Percentiles rank a stretch among this genome's conserved stretches.
phyloP scores from a whole-genome alignment of 257 asterid species.

The Gentiana macrophylla region DNA sequence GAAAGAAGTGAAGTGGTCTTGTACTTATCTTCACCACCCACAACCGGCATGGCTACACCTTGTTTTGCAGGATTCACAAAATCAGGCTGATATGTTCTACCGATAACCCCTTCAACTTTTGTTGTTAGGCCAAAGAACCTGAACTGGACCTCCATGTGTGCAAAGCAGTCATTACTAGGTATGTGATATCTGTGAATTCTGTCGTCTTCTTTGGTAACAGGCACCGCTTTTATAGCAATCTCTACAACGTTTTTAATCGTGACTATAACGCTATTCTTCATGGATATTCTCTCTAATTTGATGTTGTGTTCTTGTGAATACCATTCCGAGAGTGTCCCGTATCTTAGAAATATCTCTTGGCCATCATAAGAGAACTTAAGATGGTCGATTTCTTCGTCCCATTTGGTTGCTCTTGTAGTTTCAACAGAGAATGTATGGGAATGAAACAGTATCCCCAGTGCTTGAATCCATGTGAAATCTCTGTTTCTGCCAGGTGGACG shows the following conservation, averaged over 20 bases:
- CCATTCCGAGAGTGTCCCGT: constrained; percentile 4
- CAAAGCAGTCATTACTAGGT: constrained; percentile 13
- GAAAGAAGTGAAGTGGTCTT: constrained; percentile 6
- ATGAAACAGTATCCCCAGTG: constrained; percentile 9
- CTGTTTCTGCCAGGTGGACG: not conserved
- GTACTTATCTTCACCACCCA: constrained; percentile 13
- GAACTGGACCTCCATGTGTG: constrained; percentile 4
- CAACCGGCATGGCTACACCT: constrained; percentile 9
- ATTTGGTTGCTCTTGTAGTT: not conserved
- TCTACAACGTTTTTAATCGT: constrained; percentile 6
- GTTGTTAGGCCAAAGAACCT: constrained; percentile 7
- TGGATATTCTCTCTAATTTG: constrained; percentile 10
- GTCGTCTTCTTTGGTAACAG: constrained; percentile 13
- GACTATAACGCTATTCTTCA: constrained; percentile 7
- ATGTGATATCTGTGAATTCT: constrained; percentile 10
- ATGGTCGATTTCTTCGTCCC: constrained; percentile 10
- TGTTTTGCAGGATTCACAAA: constrained; percentile 12
- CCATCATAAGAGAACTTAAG: constrained; percentile 7
- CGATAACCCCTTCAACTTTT: constrained; percentile 13
- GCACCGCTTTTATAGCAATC: constrained; percentile 8
- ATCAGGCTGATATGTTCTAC: constrained; percentile 11
- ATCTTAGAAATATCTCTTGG: not conserved
- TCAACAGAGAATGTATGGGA: constrained; percentile 1
- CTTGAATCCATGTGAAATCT: constrained; percentile 5
- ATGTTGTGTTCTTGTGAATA: constrained; percentile 4